Percentiles rank a stretch among this genome's conserved stretches.
Evolutionary conservation across 2,329 filamentous ascomycete species (phyloP).

Genomic region (Colletotrichum sp.): DNA sequence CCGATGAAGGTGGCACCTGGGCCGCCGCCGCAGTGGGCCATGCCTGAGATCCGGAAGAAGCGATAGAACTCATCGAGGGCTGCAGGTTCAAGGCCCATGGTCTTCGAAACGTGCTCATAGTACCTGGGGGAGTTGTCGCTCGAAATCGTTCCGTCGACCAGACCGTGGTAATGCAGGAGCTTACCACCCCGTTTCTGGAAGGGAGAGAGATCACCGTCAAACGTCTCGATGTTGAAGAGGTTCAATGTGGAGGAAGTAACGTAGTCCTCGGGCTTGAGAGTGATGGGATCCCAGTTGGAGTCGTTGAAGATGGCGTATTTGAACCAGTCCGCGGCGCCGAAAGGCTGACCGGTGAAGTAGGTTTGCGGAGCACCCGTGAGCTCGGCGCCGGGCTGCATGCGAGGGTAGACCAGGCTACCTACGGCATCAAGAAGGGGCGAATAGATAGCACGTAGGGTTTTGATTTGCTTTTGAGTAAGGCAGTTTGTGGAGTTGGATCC

Average conservation of each 20-base stretch:
- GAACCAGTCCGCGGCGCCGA: slow-evolving; percentile 37
- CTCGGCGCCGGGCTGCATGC: slow-evolving; percentile 53
- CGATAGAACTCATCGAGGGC: slow-evolving; percentile 40
- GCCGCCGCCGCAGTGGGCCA: slow-evolving; percentile 36
- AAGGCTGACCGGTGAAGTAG: slow-evolving; percentile 34
- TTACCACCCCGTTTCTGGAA: slow-evolving; percentile 46
- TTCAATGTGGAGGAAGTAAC: slow-evolving; percentile 30
- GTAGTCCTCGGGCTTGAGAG: slow-evolving; percentile 36
- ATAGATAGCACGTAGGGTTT: slow-evolving; percentile 36
- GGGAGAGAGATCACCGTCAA: slow-evolving; percentile 40
- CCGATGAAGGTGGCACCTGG: slow-evolving; percentile 30
- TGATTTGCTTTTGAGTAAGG: slow-evolving; percentile 35
- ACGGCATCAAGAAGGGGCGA: slow-evolving; percentile 30
- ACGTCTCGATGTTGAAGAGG: slow-evolving; percentile 44
- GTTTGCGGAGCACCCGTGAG: slow-evolving; percentile 42
- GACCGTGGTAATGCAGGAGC: slow-evolving; percentile 52
- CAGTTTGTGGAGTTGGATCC: neutral
- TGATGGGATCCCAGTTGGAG: slow-evolving; percentile 39
- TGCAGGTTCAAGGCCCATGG: slow-evolving; percentile 39
- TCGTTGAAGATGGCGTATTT: slow-evolving; percentile 46
- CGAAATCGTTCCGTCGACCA: slow-evolving; percentile 45
- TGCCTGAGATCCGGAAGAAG: slow-evolving; percentile 34
- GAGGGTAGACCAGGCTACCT: slow-evolving; percentile 43
- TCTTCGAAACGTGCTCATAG: slow-evolving; percentile 50
- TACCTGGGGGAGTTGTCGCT: slow-evolving; percentile 50